phyloP scores from a whole-genome alignment of 352 stramenopile genomes.

The Globisporangium cylindrosporum region DNA sequence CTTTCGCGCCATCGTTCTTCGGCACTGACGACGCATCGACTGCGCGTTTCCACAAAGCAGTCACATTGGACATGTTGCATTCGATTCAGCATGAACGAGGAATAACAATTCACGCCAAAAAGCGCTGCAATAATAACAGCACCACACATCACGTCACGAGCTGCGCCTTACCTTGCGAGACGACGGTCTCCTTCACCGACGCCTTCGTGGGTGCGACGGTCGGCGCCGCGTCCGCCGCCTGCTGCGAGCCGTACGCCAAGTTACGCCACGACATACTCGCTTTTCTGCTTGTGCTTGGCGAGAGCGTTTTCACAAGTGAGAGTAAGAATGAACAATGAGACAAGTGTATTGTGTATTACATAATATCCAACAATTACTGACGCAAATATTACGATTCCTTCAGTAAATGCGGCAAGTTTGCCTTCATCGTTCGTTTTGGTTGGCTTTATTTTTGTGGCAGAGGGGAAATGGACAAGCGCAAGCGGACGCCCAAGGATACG shows the following conservation, averaged over 20 bases:
- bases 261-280: constrained; percentile 62
- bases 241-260: constrained; percentile 80
- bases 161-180: constrained; percentile 47
- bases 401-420: background rate
- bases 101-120: no score
- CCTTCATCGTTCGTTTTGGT: no score
- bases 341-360: background rate
- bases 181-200: constrained; percentile 44
- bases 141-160: background rate
- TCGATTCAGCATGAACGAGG: no score
- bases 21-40: constrained; percentile 76
- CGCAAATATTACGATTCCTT: background rate
- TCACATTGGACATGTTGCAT: background rate
- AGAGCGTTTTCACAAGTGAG: constrained; percentile 1
- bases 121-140: background rate
- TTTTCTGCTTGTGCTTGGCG: constrained; percentile 2
- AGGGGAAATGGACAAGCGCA: constrained; percentile 9
- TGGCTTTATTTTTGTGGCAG: background rate
- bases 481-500: constrained; percentile 23
- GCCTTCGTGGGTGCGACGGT: constrained; percentile 53
- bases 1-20: constrained; percentile 83
- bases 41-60: constrained; percentile 17
- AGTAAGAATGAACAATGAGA: background rate
- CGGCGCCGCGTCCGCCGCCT: constrained; percentile 63
- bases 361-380: background rate